Conservation (phyloP, 257 asterid genomes). For the Solanum lignicaule region DNA sequence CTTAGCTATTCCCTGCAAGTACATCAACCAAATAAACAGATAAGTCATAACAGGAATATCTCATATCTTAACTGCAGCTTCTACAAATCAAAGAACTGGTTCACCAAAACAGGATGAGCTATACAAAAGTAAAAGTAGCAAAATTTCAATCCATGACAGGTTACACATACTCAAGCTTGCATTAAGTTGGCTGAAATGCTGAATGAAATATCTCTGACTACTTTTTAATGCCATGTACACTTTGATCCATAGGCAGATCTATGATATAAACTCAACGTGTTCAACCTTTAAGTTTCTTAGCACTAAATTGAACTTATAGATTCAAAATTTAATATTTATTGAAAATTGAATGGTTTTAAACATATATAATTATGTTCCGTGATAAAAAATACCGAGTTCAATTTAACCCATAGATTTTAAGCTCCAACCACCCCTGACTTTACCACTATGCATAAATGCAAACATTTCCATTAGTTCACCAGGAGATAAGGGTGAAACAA, state of each 20-base stretch:
- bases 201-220: neutral
- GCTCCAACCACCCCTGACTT: neutral
- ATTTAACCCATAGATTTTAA: neutral
- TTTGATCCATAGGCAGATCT: neutral
- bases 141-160: neutral
- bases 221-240: neutral
- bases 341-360: neutral
- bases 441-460: neutral
- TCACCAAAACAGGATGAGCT: neutral
- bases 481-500: neutral
- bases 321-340: neutral
- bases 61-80: neutral
- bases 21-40: neutral
- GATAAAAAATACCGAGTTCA: neutral
- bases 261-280: neutral
- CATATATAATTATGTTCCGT: neutral
- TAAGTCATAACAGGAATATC: neutral
- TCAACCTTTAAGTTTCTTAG: neutral
- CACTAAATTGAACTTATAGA: neutral
- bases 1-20: slow-evolving; percentile 87
- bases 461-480: neutral
- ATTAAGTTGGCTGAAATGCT: neutral
- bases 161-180: neutral
- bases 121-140: neutral
- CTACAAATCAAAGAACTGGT: neutral